Percentiles rank a stretch among this genome's conserved stretches.
phyloP scores from a whole-genome alignment of 352 stramenopile species.

The Globisporangium acanthophoron region DNA sequence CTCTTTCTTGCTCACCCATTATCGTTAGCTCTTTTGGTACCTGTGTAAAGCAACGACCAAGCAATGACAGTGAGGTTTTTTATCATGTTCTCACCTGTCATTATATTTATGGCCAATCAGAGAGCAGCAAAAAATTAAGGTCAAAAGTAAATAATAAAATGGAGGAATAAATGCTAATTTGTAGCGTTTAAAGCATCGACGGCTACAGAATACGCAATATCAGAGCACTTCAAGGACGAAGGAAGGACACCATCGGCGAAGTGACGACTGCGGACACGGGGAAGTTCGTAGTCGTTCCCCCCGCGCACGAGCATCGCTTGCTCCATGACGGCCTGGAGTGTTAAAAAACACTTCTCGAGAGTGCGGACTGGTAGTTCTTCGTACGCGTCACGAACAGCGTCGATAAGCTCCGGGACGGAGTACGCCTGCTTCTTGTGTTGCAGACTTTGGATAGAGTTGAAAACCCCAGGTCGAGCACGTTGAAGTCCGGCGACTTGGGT shows the following conservation, averaged over 20 bases:
- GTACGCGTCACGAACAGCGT: not conserved
- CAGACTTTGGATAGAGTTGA: not conserved
- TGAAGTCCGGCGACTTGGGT: not conserved
- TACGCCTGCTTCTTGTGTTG: not conserved
- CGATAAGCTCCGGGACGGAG: not conserved
- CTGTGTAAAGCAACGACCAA: not conserved
- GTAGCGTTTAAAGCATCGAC: not conserved
- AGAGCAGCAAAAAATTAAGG: not conserved
- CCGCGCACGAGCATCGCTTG: not conserved
- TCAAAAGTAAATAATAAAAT: not conserved
- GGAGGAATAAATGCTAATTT: not conserved
- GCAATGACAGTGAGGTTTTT: not conserved
- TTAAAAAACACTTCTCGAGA: constrained; percentile 2
- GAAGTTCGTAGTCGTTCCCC: not conserved
- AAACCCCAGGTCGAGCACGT: constrained; percentile 1
- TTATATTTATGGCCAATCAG: not conserved
- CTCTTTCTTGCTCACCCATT: not conserved
- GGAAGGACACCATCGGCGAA: not conserved
- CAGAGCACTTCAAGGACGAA: not conserved
- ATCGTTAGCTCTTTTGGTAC: not conserved
- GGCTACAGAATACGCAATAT: not conserved
- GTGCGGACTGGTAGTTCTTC: not conserved
- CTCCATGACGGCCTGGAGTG: not conserved
- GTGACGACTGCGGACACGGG: not conserved
- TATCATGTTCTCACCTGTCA: too few relatives aligned